A percentile compares a stretch with the other conserved stretches of the same genome.
These are phyloP conservation scores for Teratosphaeria gauchensis DNA, from an alignment of 2,329 filamentous ascomycete species.

Conservation along the genomic window DNA sequence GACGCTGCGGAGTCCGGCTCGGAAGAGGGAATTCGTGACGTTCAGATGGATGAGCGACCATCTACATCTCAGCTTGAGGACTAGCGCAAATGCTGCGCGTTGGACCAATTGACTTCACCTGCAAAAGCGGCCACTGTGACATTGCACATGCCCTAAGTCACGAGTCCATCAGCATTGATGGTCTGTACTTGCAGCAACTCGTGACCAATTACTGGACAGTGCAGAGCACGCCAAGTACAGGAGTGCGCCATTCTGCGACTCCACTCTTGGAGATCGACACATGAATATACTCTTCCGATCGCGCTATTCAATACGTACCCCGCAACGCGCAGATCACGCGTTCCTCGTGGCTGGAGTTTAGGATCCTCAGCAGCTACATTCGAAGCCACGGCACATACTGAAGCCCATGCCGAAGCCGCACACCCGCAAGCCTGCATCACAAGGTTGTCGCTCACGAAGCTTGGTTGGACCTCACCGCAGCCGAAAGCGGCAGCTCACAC, in stretches of 20 bases:
- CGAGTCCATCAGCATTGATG: not conserved
- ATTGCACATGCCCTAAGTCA: not conserved
- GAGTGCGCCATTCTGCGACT: not conserved
- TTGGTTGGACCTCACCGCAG: not conserved
- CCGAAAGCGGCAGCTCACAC: not conserved
- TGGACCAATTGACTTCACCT: not conserved
- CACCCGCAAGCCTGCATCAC: not conserved
- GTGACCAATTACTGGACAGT: not conserved
- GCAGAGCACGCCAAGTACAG: not conserved
- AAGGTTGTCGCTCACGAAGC: not conserved
- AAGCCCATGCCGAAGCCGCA: not conserved
- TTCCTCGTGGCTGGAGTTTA: not conserved
- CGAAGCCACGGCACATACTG: no score
- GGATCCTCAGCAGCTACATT: no score
- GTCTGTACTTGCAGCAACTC: not conserved
- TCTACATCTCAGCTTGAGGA: not conserved
- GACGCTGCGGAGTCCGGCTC: no score
- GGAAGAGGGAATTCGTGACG: no score
- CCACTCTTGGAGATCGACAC: not conserved
- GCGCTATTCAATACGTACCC: not conserved
- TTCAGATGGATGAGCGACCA: not conserved
- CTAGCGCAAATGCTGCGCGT: not conserved
- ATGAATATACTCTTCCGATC: not conserved
- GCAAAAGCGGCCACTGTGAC: not conserved
- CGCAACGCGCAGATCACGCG: not conserved